Base-by-base conservation (phyloP, 2,329 filamentous ascomycete genomes). In the Aureobasidium melanogenum region DNA sequence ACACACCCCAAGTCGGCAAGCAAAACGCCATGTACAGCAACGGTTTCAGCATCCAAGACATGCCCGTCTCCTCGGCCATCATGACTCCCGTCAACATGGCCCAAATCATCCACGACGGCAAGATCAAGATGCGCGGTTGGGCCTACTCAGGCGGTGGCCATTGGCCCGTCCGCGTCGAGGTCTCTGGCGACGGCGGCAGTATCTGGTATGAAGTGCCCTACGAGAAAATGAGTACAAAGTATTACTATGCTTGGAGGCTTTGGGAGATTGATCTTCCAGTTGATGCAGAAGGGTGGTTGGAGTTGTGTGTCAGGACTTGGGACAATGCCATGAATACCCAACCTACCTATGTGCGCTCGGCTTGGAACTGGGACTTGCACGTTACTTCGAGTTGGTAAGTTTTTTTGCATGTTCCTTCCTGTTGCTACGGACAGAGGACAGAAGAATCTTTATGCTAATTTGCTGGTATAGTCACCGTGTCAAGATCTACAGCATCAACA, bases 11-110 rank as follows among this genome's bases (percentile, higher is more conserved):
- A 69, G 74, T 85, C 0, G 86, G 85, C 12, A 88, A 88, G 72
- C 84, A 88, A 66, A 88, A 88, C 64, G 75, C 79, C 12, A 75
- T 73, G 9, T 80, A 82, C 65, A 82, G 76, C 17, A 82, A 84
- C 48, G 85, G 84, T 0, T 85, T 86, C 63, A 82, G 81, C 64
- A 88, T 87, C 66, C 86, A 89, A 67, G 86, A 88, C 38, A 89
- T 88, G 85, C 86, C 86, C 0, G 85, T 88, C 3, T 82, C 80
- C 50, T 82, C 79, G 17, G 86, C 85, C 22, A 87, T 88, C 66
- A 88, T 88, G 82, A 76, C 80, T 0, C 86, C 86, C 0, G 75
- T 77, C 73, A 79, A 80, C 22, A 84, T 84, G 66, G 79, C 85
- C n/a, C 79, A 82, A 1, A 77, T 87, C 32, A 72, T 87, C 0